phyloP scores from a whole-genome alignment of 306 rosid species.

The Astragalus glycyphyllos region DNA sequence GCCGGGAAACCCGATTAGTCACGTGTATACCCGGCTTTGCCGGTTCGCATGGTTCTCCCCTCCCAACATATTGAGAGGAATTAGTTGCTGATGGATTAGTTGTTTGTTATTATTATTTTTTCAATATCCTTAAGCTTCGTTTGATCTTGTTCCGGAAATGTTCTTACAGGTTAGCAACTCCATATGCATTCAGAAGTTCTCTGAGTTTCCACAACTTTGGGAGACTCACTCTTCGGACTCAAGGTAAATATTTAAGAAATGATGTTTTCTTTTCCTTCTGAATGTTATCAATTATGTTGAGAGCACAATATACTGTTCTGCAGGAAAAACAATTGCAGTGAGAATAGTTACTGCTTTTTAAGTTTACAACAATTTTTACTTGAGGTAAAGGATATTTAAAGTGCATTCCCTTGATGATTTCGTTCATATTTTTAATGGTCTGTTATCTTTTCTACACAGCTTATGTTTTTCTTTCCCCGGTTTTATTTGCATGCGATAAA shows the following conservation, averaged over 20 bases:
- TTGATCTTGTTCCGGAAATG: neutral
- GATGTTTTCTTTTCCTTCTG: neutral
- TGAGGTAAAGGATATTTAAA: constrained; percentile 52
- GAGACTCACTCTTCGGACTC: constrained; percentile 97
- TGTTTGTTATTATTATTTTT: constrained; percentile 9
- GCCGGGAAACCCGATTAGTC: too few relatives aligned
- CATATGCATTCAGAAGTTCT: constrained; percentile 80
- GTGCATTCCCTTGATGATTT: constrained; percentile 4
- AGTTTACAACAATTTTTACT: constrained; percentile 72
- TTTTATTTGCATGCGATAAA: neutral
- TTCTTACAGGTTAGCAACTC: constrained; percentile 65
- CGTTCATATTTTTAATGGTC: neutral
- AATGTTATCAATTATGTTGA: neutral
- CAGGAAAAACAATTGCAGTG: constrained; percentile 93
- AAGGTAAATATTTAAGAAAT: constrained; percentile 59
- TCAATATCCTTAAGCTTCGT: neutral
- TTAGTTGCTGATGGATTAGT: neutral
- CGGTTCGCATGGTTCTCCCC: too few relatives aligned
- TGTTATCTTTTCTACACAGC: constrained; percentile 9
- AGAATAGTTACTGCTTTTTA: constrained; percentile 75
- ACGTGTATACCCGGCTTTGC: too few relatives aligned
- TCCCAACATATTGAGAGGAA: too few relatives aligned
- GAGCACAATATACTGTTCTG: constrained; percentile 26
- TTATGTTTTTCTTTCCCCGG: too few relatives aligned
- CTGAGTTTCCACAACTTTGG: constrained; percentile 88